A percentile compares a stretch with the other conserved stretches of the same genome.
phyloP scores from a whole-genome alignment of 768 basidiomycete genomes.

The Pleurotus eryngii region DNA sequence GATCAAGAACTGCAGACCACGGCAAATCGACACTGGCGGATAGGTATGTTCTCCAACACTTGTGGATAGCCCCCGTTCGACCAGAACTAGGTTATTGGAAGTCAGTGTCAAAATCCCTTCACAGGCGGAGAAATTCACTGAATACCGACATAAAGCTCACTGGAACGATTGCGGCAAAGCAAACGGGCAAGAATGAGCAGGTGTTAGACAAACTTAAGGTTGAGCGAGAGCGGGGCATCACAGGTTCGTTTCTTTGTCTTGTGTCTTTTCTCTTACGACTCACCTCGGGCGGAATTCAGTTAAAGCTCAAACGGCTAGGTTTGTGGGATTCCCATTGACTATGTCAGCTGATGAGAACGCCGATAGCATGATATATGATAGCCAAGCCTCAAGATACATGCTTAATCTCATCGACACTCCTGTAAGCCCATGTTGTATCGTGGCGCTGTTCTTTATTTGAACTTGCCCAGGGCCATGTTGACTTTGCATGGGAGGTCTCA shows the following conservation, averaged over 20 bases:
- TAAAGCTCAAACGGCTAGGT: slow-evolving; percentile 95
- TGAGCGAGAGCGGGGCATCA: slow-evolving; percentile 94
- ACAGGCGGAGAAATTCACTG: neutral
- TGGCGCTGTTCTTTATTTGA: neutral
- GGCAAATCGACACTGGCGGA: slow-evolving; percentile 96
- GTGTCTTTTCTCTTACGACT: neutral
- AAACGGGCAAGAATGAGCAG: slow-evolving; percentile 71
- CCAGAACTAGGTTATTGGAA: slow-evolving; percentile 60
- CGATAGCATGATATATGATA: slow-evolving; percentile 72
- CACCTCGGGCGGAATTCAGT: slow-evolving; percentile 41
- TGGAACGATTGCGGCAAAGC: slow-evolving; percentile 73
- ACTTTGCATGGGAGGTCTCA: slow-evolving; percentile 97
- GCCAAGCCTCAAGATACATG: slow-evolving; percentile 57
- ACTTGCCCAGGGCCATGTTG: slow-evolving; percentile 80
- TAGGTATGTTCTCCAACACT: slow-evolving; percentile 41
- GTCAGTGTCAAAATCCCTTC: slow-evolving; percentile 31
- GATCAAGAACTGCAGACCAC: slow-evolving; percentile 54
- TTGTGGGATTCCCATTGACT: neutral
- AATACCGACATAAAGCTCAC: slow-evolving; percentile 58
- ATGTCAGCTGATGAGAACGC: neutral
- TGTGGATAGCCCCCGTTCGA: slow-evolving; percentile 5
- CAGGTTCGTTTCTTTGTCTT: slow-evolving; percentile 48
- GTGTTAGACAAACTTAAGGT: slow-evolving; percentile 94
- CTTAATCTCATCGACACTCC: slow-evolving; percentile 97
- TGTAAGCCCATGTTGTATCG: slow-evolving; percentile 30